Conservation (phyloP, 2,329 filamentous ascomycete species). For the Cytospora chrysosperma region DNA sequence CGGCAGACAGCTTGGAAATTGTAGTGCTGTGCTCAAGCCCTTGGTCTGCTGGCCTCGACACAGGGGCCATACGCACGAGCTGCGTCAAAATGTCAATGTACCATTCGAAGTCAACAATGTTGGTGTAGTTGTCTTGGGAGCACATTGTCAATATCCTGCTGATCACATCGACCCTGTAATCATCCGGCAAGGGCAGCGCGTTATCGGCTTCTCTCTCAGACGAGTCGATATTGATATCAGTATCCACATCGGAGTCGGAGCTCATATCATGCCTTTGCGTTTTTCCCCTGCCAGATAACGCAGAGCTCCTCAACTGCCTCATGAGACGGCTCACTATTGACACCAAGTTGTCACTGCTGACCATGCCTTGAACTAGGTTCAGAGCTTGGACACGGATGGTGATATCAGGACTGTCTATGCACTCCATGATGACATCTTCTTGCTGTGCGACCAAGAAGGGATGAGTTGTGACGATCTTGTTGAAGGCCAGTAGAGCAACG, state of each 20-base stretch:
- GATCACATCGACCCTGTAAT: slow-evolving; percentile 83
- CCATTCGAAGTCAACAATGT: slow-evolving; percentile 92
- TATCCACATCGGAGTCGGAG: slow-evolving; percentile 51
- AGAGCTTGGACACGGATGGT: slow-evolving; percentile 92
- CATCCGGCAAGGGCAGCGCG: slow-evolving; percentile 70
- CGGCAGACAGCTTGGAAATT: slow-evolving; percentile 33
- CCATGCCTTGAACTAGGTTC: slow-evolving; percentile 91
- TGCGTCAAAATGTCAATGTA: slow-evolving; percentile 90
- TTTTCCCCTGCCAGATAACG: slow-evolving; percentile 31
- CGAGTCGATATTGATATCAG: slow-evolving; percentile 42
- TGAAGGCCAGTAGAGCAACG: slow-evolving; percentile 90
- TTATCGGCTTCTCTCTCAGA: slow-evolving; percentile 38
- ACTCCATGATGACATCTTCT: slow-evolving; percentile 94
- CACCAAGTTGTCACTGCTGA: slow-evolving; percentile 80
- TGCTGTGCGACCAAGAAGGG: slow-evolving; percentile 86
- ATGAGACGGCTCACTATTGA: slow-evolving; percentile 84
- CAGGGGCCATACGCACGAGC: slow-evolving; percentile 69
- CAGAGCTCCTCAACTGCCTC: slow-evolving; percentile 72
- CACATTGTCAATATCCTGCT: slow-evolving; percentile 84
- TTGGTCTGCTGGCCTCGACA: slow-evolving; percentile 42
- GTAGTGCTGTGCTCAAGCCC: slow-evolving; percentile 36
- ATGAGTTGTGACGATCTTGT: slow-evolving; percentile 88
- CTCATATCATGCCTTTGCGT: slow-evolving; percentile 31
- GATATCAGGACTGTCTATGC: slow-evolving; percentile 92
- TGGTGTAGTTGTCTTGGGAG: slow-evolving; percentile 81